Base-by-base conservation (phyloP, 768 basidiomycete species). In the Amanita pallidorosea region DNA sequence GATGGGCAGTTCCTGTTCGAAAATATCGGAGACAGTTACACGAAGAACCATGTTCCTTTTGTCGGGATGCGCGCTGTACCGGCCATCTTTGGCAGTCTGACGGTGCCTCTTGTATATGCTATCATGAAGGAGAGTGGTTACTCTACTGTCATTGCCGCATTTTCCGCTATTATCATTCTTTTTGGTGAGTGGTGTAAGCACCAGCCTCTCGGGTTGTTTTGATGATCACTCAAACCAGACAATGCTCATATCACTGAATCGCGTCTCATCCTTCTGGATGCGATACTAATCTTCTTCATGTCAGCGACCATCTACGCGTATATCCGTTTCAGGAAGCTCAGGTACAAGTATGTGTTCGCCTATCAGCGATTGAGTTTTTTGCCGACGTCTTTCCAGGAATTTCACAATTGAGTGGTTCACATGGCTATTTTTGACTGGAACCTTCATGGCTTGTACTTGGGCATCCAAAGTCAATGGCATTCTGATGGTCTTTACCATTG, bases 111-210 rank as follows among this genome's bases (percentile, higher is more conserved):
- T 54, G 83, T 98, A 0, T 99, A 93, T 60, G 85, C 78, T 20
- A 97, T 95, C 65, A 98, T 98, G 96, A 88, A 96, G 67, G 93
- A 98, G 72, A 87, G 87, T 54, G 96, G 96, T 5, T 97, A 95
- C 63, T 92, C 94, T 0, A 88, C 91, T 5, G 69, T 92, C 34
- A 81, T 98, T 53, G 83, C 91, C 6, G 83, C 90, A 1, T 95
- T 99, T 63, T 93, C 92, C 38, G 91, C 95, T 1, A 70, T 70
- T 43, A 68, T 99, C 23, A 68, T 99, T 55, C 70, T 95, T 0
- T 92, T 98, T 57, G 96, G 95, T 93, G 60, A 45, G 88, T 72
- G 17, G 13, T 1, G 33, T 13, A 33, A 8, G 18, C 7, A 13
- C 5, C 47, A 2, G 9, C n/a, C 2, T 20, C 18, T 17, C 22